A percentile compares a stretch with the other conserved stretches of the same genome.
phyloP scores from a whole-genome alignment of 306 rosid genomes.

The Vicia faba region DNA sequence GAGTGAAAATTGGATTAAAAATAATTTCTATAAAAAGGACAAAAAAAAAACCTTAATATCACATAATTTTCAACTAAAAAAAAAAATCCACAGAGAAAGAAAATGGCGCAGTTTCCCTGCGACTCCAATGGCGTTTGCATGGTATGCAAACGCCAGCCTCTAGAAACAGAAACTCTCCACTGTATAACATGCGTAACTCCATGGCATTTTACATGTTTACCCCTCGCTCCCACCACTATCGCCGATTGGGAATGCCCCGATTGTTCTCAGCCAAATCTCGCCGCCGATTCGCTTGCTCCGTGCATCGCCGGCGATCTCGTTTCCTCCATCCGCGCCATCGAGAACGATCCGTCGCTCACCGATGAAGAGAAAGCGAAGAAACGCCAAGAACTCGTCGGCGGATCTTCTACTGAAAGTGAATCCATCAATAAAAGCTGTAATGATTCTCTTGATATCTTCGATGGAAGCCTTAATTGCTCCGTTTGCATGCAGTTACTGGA shows the following conservation, averaged over 20 bases:
- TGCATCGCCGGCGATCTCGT: constrained; percentile 33
- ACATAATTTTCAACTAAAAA: neutral
- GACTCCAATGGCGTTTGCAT: constrained; percentile 39
- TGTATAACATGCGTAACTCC: constrained; percentile 57
- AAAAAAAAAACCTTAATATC: too few relatives aligned
- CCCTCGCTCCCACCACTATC: constrained; percentile 36
- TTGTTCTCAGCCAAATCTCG: constrained; percentile 29
- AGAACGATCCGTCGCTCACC: constrained; percentile 56
- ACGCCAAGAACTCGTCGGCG: constrained; percentile 57
- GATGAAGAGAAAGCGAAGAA: constrained; percentile 62
- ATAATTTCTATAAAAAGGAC: too few relatives aligned
- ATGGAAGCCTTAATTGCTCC: constrained; percentile 53
- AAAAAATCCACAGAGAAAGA: neutral
- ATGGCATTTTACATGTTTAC: constrained; percentile 57
- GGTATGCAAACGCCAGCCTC: constrained; percentile 51
- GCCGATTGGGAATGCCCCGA: constrained; percentile 64
- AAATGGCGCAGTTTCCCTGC: constrained; percentile 33
- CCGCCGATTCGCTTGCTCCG: neutral
- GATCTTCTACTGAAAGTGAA: neutral
- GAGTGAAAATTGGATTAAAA: too few relatives aligned
- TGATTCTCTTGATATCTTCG: constrained; percentile 46
- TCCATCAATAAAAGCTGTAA: neutral
- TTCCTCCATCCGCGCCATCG: constrained; percentile 53
- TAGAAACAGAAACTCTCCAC: constrained; percentile 37
- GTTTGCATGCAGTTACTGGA: constrained; percentile 72